Percentiles rank a stretch among this genome's conserved stretches.
phyloP scores from a whole-genome alignment of 139 green algal genomes.

The Coelastrella sp. region DNA sequence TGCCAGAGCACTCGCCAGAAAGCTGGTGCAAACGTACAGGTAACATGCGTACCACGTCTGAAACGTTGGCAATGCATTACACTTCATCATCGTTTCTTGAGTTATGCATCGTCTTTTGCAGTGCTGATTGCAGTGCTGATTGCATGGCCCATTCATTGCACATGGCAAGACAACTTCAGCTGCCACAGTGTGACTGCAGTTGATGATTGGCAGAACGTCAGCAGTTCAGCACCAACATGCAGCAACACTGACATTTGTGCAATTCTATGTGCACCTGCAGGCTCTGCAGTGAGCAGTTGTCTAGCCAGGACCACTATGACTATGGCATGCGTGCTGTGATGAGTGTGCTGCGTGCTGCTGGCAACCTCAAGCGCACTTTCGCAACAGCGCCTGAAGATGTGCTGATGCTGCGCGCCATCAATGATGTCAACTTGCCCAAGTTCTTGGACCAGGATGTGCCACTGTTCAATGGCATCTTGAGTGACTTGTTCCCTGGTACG shows the following conservation, averaged over 20 bases:
- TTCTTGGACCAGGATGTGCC: constrained; percentile 90
- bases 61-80: background rate
- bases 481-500: constrained; percentile 80
- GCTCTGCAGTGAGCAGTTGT: constrained; percentile 88
- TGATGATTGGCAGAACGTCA: background rate
- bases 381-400: constrained; percentile 72
- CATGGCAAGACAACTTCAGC: background rate
- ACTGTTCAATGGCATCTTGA: constrained; percentile 85
- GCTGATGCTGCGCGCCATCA: constrained; percentile 84
- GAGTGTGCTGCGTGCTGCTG: constrained; percentile 78
- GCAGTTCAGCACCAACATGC: background rate
- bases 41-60: constrained; percentile 7
- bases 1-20: constrained; percentile 61
- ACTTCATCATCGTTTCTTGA: too few species aligned
- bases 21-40: constrained; percentile 78
- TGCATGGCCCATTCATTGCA: too few species aligned
- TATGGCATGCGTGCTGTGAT: constrained; percentile 89
- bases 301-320: constrained; percentile 87
- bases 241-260: background rate
- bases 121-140: too few species aligned
- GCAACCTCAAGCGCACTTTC: constrained; percentile 71
- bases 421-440: constrained; percentile 89
- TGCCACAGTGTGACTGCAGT: background rate
- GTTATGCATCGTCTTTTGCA: too few species aligned
- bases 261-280: constrained; percentile 44